phyloP scores from a whole-genome alignment of 768 basidiomycete genomes.

The Peribolospora kevripleyi region DNA sequence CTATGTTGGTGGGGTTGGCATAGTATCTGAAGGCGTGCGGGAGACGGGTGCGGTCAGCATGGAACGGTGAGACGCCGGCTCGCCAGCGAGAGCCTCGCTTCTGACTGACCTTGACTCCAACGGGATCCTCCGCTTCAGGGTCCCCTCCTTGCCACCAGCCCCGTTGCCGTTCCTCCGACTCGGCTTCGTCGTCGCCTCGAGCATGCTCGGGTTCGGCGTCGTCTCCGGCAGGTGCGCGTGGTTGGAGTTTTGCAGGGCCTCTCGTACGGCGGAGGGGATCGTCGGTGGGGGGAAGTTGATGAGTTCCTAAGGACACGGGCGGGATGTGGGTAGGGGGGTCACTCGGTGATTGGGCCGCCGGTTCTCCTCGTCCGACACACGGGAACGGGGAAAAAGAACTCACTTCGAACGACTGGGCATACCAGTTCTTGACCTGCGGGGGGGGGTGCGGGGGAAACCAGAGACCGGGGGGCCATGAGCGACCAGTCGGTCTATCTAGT shows the following conservation, averaged over 20 bases:
- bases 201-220: constrained; percentile 50
- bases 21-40: constrained; percentile 41
- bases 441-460: background rate
- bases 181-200: constrained; percentile 16
- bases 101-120: constrained; percentile 48
- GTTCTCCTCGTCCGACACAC: too few relatives aligned
- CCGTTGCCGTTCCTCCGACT: constrained; percentile 18
- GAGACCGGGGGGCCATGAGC: background rate
- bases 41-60: background rate
- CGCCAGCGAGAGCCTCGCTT: background rate
- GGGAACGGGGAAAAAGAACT: constrained; percentile 17
- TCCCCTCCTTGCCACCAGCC: constrained; percentile 29
- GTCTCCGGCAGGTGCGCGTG: constrained; percentile 42
- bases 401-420: constrained; percentile 94
- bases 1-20: constrained; percentile 40
- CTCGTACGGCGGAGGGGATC: constrained; percentile 41
- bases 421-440: constrained; percentile 63
- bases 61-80: background rate
- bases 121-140: constrained; percentile 45
- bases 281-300: constrained; percentile 58
- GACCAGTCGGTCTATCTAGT: too few relatives aligned
- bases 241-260: constrained; percentile 29
- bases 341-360: background rate
- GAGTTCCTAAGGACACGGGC: constrained; percentile 40
- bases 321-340: background rate